Evolutionary conservation across 108 stramenopile genomes (phyloP), one percentile per base, ranked within the genome.

Genomic region (Epithemia pelagica): DNA sequence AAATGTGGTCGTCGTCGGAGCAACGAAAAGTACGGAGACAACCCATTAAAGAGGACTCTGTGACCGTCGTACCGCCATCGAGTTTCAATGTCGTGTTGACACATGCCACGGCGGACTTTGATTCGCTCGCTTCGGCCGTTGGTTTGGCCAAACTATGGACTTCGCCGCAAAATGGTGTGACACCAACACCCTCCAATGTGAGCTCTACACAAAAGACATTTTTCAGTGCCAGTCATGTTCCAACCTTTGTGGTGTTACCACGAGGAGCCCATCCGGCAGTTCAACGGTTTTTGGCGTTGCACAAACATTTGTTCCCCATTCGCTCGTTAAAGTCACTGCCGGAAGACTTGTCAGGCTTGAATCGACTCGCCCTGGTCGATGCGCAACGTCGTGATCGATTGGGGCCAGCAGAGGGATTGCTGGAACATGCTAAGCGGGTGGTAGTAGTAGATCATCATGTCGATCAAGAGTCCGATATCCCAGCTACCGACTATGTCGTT

Each of bases 361-460:
- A 93, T 70, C 75, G 87, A 46, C 75, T 96, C 26, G 95, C 91
- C 8, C 53, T 96, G 54, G 93, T 94, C 22, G 95, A 96, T 75
- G 95, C 95, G 22, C 93, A 94, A 69, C 83, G 89, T 15, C 59
- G 87, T 62, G 93, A 94, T 72, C 78, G 95, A 32, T 71, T 96
- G 28, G 93, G 93, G 23, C 93, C 95, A 32, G 95, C 91, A 2
- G 87, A 79, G 25, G 68, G 75, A 54, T 70, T 96, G 30, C 63
- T 96, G 58, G 65, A 82, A 7, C 67, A 81, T 53, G 93, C 95
- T 58, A 82, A 91, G 25, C 78, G 86, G 21, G 78, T 96, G 23
- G 89, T 87, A 22, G 84, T 96, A 59, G 91, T 93, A 5, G 95
- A 96, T 82, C 95, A 96, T 81, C 95, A 96, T 70, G 77, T 94